phyloP scores from a whole-genome alignment of 176 grass and related monocot genomes.

The Phoenix dactylifera region DNA sequence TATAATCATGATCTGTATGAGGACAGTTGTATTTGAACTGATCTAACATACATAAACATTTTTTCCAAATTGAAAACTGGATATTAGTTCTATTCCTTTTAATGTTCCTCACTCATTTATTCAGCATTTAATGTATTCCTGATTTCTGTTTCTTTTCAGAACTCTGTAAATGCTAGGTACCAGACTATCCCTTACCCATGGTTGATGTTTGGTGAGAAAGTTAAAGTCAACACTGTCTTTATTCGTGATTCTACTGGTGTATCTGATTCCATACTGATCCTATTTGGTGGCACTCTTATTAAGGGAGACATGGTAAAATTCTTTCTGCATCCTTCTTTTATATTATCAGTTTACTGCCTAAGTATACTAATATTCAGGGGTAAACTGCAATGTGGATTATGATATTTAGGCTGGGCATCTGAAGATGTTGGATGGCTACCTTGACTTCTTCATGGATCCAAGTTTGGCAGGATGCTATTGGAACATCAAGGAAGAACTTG shows the following conservation, averaged over 20 bases:
- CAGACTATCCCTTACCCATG: conserved; percentile 86
- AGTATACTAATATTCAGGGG: too few species aligned
- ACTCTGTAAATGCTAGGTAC: conserved; percentile 91
- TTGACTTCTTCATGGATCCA: conserved; percentile 97
- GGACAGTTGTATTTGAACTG: too few species aligned
- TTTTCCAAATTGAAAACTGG: too few species aligned
- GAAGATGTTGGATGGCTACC: conserved; percentile 95
- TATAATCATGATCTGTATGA: too few species aligned
- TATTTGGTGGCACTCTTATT: conserved; percentile 68
- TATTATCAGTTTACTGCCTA: too few species aligned
- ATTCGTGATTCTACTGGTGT: conserved; percentile 88
- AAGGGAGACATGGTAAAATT: conserved; percentile 61
- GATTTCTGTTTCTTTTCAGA: conserved; percentile 36
- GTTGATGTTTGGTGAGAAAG: conserved; percentile 93
- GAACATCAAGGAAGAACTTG: conserved; percentile 78
- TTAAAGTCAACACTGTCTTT: conserved; percentile 93
- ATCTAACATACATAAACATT: too few species aligned
- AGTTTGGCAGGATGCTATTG: conserved; percentile 78
- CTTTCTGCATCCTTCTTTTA: conserved; percentile 7
- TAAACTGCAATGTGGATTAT: not conserved
- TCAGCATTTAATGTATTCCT: conserved; percentile 9
- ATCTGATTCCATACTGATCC: conserved; percentile 79
- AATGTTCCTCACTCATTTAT: too few species aligned
- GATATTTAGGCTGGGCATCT: conserved; percentile 68
- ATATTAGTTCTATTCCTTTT: too few species aligned